phyloP scores from a whole-genome alignment of 371 early-diverging fungal genomes.

The Coemansia sp. region DNA sequence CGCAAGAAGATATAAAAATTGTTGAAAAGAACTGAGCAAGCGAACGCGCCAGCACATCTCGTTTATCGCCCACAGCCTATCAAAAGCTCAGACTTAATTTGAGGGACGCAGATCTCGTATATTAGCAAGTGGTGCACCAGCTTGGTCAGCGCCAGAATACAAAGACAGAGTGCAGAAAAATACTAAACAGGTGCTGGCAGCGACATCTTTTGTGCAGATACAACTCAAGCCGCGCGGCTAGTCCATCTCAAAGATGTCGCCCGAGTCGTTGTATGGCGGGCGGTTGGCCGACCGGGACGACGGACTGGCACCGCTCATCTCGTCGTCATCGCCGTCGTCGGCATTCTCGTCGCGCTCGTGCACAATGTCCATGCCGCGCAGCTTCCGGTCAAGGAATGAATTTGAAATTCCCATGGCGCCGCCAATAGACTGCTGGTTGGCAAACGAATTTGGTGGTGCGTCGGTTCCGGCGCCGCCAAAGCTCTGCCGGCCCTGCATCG shows the following conservation, averaged over 20 bases:
- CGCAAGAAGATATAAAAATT: not conserved
- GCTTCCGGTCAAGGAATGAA: not conserved
- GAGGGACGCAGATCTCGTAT: no score
- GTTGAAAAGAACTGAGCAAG: not conserved
- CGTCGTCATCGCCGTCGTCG: not conserved
- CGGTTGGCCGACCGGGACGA: constrained; percentile 3
- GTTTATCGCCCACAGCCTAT: not conserved
- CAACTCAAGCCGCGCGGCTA: not conserved
- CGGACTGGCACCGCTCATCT: constrained; percentile 3
- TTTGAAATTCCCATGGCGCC: not conserved
- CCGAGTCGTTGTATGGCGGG: not conserved
- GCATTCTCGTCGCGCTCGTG: constrained; percentile 5
- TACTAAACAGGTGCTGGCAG: not conserved
- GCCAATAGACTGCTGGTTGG: not conserved
- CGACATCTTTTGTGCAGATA: not conserved
- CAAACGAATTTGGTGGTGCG: constrained; percentile 37
- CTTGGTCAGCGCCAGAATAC: not conserved
- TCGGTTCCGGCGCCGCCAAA: not conserved
- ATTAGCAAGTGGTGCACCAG: no score
- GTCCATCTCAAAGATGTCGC: constrained; percentile 2
- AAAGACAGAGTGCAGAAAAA: not conserved
- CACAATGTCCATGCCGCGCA: not conserved
- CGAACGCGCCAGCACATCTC: not conserved
- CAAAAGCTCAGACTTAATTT: not conserved
- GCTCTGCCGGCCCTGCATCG: not conserved